Percentiles rank a stretch among this genome's conserved stretches.
phyloP scores from a whole-genome alignment of 192 early-diverging fungal species.

The Spizellomyces sp. region DNA sequence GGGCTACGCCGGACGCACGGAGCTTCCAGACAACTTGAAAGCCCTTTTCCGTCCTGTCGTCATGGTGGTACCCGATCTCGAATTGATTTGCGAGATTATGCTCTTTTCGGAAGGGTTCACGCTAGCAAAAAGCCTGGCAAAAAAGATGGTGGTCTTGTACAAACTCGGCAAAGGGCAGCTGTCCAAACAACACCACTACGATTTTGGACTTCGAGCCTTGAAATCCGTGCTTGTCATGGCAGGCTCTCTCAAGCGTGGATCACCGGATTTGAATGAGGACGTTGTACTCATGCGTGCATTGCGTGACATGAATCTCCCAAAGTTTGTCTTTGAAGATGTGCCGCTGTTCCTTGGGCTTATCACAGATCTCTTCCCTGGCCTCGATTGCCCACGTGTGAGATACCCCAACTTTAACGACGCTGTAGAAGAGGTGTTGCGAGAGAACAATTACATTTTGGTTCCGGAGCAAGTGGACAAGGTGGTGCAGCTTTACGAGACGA shows the following conservation, averaged over 20 bases:
- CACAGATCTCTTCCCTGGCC: conserved; percentile 59
- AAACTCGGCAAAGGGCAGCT: conserved; percentile 63
- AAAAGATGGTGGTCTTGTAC: conserved; percentile 69
- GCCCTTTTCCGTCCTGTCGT: conserved; percentile 66
- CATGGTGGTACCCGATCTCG: conserved; percentile 63
- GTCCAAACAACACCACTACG: conserved; percentile 66
- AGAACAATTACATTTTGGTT: conserved; percentile 57
- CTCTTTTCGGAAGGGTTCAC: conserved; percentile 76
- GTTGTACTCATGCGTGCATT: conserved; percentile 64
- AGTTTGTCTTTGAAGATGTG: conserved; percentile 68
- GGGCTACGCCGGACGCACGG: conserved; percentile 62
- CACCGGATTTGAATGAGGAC: conserved; percentile 62
- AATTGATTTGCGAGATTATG: conserved; percentile 68
- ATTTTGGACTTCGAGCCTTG: conserved; percentile 60
- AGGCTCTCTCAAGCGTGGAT: conserved; percentile 61
- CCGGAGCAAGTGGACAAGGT: conserved; percentile 68
- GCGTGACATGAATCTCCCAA: conserved; percentile 66
- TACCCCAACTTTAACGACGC: conserved; percentile 69
- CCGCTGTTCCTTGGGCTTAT: conserved; percentile 63
- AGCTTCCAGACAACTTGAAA: conserved; percentile 65
- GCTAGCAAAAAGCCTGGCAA: conserved; percentile 70
- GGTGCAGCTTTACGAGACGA: conserved; percentile 64
- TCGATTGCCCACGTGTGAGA: conserved; percentile 64
- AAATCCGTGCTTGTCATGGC: conserved; percentile 68
- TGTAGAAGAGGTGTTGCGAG: conserved; percentile 58